Base-by-base conservation (phyloP, 257 asterid genomes). In the Avicennia marina region DNA sequence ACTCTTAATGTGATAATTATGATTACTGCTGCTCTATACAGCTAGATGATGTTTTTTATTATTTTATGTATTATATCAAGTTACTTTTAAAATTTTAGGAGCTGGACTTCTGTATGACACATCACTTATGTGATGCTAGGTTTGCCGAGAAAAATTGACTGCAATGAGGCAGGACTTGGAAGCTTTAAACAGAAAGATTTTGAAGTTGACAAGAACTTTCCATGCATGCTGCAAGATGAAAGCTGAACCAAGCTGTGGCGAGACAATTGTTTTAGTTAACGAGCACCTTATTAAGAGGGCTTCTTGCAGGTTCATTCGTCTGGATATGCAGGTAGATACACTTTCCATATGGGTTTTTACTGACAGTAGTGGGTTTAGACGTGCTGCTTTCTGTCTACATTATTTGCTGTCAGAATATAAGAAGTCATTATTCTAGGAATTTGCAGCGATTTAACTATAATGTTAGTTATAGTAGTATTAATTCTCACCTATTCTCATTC, bases 301-400 rank as follows among this genome's bases (percentile, higher is more conserved):
- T 45, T 58, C 74, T 59, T 65, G 67, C 63, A 81, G 83, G 77
- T 53, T 56, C 60, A 53, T 75, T 61, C 90, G 84, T 38, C 68
- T 31, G 56, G 84, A 80, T 65, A 70, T 79, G 76, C 96, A 87
- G 96, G 98, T 90, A 36, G 43, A 18, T 39, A 29, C 39, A 61
- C 52, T 67, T 66, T 51, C 62, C 40, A 22, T 25, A 17, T 19
- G 29, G 18, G 45, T 54, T 49, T 46, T 42, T 59, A 27, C 41
- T 33, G 13, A 11, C 45, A 21, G 27, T 41, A 61, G 54, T 59
- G 42, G 56, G 49, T 65, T 62, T 27, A 21, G 46, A 17, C 36
- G 31, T 29, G 38, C 49, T 29, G 40, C 21, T 32, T 43, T 56
- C 53, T 56, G 32, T 41, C 47, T 53, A 22, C 64, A 32, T 52